A percentile compares a stretch with the other conserved stretches of the same genome.
phyloP scores from a whole-genome alignment of 805 yeast species.

The Ogataea wickerhamii region DNA sequence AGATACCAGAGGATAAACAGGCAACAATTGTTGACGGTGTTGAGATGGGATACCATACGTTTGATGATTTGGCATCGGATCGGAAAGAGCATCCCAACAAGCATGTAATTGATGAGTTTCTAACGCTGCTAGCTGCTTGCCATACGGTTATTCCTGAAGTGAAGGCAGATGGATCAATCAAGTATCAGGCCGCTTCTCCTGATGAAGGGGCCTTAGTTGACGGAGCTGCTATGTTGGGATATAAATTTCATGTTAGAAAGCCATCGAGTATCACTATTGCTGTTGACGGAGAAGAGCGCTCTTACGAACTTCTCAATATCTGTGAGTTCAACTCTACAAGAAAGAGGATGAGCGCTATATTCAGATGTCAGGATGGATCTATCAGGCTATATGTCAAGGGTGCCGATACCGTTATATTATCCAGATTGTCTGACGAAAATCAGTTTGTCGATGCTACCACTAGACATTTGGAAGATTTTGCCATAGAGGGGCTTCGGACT shows the following conservation, averaged over 20 bases:
- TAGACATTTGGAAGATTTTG: constrained; percentile 91
- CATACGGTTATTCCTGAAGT: constrained; percentile 97
- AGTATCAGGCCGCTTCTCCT: constrained; percentile 98
- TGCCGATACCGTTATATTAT: constrained; percentile 94
- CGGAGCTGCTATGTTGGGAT: constrained; percentile 91
- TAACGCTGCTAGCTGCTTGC: constrained; percentile 83
- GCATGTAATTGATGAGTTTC: constrained; percentile 69
- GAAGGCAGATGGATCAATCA: constrained; percentile 58
- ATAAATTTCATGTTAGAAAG: constrained; percentile 75
- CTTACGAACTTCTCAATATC: constrained; percentile 78
- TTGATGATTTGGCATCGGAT: constrained; percentile 55
- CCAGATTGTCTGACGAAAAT: constrained; percentile 67
- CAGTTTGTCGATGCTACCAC: constrained; percentile 82
- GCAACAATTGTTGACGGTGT: constrained; percentile 72
- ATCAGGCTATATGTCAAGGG: constrained; percentile 91
- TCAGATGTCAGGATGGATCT: constrained; percentile 90
- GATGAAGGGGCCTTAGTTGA: constrained; percentile 98
- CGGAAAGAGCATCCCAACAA: constrained; percentile 32
- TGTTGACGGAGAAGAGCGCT: constrained; percentile 46
- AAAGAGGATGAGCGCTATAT: constrained; percentile 95
- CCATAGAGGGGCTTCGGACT: constrained; percentile 93
- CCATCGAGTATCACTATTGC: constrained; percentile 78
- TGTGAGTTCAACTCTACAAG: constrained; percentile 98
- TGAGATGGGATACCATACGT: constrained; percentile 74
- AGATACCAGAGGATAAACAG: constrained; percentile 85